phyloP scores from a whole-genome alignment of 1,284 basidiomycete species.

The Boletus sp. region DNA sequence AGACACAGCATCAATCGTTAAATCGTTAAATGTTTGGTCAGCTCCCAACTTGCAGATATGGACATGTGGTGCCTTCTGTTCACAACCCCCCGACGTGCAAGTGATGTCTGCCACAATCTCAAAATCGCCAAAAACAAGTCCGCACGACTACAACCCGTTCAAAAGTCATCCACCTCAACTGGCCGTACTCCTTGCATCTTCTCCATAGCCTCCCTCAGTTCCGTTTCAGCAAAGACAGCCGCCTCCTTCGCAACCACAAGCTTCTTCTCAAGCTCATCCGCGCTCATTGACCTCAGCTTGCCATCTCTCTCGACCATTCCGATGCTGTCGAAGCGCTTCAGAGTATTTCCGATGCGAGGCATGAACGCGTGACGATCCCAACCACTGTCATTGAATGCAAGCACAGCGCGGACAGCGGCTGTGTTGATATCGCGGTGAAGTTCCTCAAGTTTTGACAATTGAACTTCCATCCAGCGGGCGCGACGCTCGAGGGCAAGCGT shows the following conservation, averaged over 20 bases:
- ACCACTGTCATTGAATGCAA: slow-evolving; percentile 79
- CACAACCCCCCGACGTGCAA: not conserved
- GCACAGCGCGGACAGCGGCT: slow-evolving; percentile 74
- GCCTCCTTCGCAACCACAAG: slow-evolving; percentile 64
- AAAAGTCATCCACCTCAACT: slow-evolving; percentile 36
- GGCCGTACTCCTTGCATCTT: slow-evolving; percentile 54
- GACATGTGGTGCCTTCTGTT: no score
- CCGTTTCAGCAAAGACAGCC: slow-evolving; percentile 64
- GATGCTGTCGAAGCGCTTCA: slow-evolving; percentile 64
- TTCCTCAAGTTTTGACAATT: slow-evolving; percentile 78
- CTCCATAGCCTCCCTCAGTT: slow-evolving; percentile 69
- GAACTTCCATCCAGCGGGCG: slow-evolving; percentile 85
- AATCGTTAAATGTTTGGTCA: no score
- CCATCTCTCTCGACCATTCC: slow-evolving; percentile 51
- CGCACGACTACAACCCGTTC: slow-evolving; percentile 2
- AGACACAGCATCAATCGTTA: no score
- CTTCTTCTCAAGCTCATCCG: slow-evolving; percentile 71
- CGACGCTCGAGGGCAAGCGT: slow-evolving; percentile 77
- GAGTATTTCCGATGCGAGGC: slow-evolving; percentile 60
- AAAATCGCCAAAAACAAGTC: not conserved
- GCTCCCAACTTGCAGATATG: no score
- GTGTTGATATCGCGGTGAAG: slow-evolving; percentile 82
- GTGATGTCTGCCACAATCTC: not conserved
- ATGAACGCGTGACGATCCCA: slow-evolving; percentile 69
- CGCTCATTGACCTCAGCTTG: slow-evolving; percentile 50